Base-by-base conservation (phyloP, 495 filamentous ascomycete genomes). In the Acidiella bohemica region DNA sequence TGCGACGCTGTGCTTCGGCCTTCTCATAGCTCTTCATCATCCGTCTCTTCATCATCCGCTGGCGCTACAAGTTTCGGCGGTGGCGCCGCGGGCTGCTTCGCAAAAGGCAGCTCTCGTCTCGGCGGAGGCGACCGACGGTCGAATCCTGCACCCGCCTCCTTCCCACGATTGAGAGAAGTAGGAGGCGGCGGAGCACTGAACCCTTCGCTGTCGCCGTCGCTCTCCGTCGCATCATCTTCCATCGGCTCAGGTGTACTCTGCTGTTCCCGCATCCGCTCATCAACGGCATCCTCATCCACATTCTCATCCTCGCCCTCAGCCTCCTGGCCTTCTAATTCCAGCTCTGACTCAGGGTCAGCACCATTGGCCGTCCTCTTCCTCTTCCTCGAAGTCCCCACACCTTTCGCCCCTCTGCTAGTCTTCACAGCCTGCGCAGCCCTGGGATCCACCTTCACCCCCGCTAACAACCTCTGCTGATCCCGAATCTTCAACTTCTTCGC, bases 401-500 rank as follows among this genome's bases (percentile, higher is more conserved):
- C 12, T 13, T 11, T 16, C 18, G 16, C 36, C 5, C 19, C 9
- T 4, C 8, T 12, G 14, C 3, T 19, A 21, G 14, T 31, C 13
- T 19, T 23, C 3, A 41, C 29, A 18, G 12, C 32, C 51, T 50
- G 49, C 47, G 51, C 56, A 12, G 43, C 44, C 1, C 58, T 51
- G 0, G 66, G 57, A 53, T 80, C 72, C 7, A 72, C 56, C 26
- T 68, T 74, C 5, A 74, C 71, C n/a, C 66, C 63, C 12, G 67
- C 70, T 4, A 90, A 56, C 7, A 86, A 50, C 14, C 77, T 68
- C 46, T 84, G 78, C 55, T 90, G 81, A 45, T 88, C 79, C 21
- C 84, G 65, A 17, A 93, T 88, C 59, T 90, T 92, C n/a, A 82
- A 64, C 59, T 93, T 93, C 60, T 93, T 93, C 50, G 78, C 76